phyloP scores from a whole-genome alignment of 2,329 filamentous ascomycete species.

The Aspergillus novoparasiticus region DNA sequence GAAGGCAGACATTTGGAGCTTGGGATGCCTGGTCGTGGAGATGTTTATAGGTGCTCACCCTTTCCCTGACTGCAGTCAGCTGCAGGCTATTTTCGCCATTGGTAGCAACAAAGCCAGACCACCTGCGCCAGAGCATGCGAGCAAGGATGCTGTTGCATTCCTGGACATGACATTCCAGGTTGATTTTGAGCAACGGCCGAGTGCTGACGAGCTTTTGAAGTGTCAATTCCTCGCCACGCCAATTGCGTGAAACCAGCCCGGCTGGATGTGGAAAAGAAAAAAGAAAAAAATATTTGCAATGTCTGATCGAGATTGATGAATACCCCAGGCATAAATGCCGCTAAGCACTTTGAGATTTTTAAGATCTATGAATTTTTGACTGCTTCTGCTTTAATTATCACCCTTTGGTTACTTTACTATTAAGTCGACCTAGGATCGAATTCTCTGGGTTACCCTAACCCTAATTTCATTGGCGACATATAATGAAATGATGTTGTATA shows the following conservation, averaged over 20 bases:
- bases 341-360: conserved; percentile 1
- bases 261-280: neutral
- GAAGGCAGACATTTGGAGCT: conserved; percentile 98
- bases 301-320: conserved; percentile 13
- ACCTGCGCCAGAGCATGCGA: conserved; percentile 83
- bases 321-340: conserved; percentile 2
- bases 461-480: neutral
- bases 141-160: conserved; percentile 81
- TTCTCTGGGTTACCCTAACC: neutral
- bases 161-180: conserved; percentile 90
- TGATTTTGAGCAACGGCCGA: conserved; percentile 88
- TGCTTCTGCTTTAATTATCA: neutral
- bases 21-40: conserved; percentile 94
- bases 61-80: conserved; percentile 93
- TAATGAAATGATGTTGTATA: conserved; percentile 9
- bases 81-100: conserved; percentile 99
- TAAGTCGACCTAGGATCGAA: neutral
- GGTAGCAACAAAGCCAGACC: conserved; percentile 84
- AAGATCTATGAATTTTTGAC: conserved; percentile 2
- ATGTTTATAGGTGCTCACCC: conserved; percentile 98
- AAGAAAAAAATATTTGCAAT: neutral
- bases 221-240: conserved; percentile 75
- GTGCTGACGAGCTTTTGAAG: conserved; percentile 83
- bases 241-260: conserved; percentile 56
- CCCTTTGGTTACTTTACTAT: neutral